Evolutionary conservation across 2,329 filamentous ascomycete species (phyloP).

Genomic region (Stachybotrys chartarum): DNA sequence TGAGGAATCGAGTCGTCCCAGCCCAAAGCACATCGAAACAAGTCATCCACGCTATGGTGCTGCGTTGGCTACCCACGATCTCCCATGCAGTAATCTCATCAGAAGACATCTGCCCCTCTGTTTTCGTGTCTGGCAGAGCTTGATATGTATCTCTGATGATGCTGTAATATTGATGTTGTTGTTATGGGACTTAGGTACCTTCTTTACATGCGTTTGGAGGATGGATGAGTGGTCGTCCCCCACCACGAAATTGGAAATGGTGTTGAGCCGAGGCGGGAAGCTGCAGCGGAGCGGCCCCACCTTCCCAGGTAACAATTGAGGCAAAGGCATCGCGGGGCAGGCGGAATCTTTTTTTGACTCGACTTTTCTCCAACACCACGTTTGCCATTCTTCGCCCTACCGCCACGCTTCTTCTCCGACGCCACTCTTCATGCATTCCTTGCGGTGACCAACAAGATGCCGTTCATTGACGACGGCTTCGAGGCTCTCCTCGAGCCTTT

Average conservation of each 20-base stretch:
- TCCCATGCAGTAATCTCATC: no score
- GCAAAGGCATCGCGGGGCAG: neutral
- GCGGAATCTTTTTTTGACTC: neutral
- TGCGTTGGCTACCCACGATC: no score
- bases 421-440: slow-evolving; percentile 18
- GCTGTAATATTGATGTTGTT: neutral
- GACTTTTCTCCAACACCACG: neutral
- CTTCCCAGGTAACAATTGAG: neutral
- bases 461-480: slow-evolving; percentile 53
- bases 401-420: neutral
- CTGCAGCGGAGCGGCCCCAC: neutral
- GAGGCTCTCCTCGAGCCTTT: slow-evolving; percentile 61
- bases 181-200: neutral
- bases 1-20: no score
- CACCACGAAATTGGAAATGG: neutral
- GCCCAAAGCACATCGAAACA: no score
- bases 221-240: neutral
- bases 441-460: slow-evolving; percentile 36
- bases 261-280: neutral
- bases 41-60: no score
- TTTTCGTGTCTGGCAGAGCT: no score
- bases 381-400: neutral
- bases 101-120: no score
- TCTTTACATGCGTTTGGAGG: no score
- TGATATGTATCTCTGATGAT: neutral